Conservation (phyloP, 345 rosid species). For the Isatis tinctoria region DNA sequence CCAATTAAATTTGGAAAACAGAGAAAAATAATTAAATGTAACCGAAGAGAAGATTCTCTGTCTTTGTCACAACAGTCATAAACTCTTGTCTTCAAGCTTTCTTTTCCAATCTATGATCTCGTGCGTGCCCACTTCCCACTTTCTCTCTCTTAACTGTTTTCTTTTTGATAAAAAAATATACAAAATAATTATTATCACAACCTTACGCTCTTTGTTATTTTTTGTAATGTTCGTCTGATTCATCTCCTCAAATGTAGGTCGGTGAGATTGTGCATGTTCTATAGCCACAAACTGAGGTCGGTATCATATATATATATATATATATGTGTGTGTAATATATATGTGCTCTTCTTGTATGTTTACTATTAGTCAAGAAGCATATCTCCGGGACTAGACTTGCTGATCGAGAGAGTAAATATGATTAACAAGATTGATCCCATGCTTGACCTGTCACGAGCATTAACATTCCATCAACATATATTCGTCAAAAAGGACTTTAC, state of each 20-base stretch:
- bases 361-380: slow-evolving; percentile 36
- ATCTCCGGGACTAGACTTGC: slow-evolving; percentile 38
- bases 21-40: slow-evolving; percentile 1
- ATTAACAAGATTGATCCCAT: slow-evolving; percentile 89
- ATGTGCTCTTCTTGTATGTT: not conserved
- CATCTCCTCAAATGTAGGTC: slow-evolving; percentile 25
- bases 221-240: slow-evolving; percentile 16
- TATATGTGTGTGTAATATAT: not conserved
- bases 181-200: slow-evolving; percentile 13
- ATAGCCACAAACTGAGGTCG: slow-evolving; percentile 9
- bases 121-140: slow-evolving; percentile 27
- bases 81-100: slow-evolving; percentile 33
- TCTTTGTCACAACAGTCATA: slow-evolving; percentile 39
- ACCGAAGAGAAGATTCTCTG: slow-evolving; percentile 42
- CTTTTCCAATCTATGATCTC: slow-evolving; percentile 33
- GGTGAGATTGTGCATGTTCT: slow-evolving; percentile 11
- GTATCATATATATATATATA: slow-evolving; percentile 2
- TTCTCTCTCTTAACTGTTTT: slow-evolving; percentile 13
- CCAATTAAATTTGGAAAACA: not conserved
- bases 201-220: slow-evolving; percentile 5
- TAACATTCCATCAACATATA: not conserved
- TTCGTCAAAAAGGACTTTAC: not conserved
- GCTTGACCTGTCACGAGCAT: slow-evolving; percentile 65
- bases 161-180: not conserved
- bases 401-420: slow-evolving; percentile 73